These are phyloP conservation scores for Raphanus raphanistrum DNA, from an alignment of 345 rosid genomes.

Conservation along the genomic window DNA sequence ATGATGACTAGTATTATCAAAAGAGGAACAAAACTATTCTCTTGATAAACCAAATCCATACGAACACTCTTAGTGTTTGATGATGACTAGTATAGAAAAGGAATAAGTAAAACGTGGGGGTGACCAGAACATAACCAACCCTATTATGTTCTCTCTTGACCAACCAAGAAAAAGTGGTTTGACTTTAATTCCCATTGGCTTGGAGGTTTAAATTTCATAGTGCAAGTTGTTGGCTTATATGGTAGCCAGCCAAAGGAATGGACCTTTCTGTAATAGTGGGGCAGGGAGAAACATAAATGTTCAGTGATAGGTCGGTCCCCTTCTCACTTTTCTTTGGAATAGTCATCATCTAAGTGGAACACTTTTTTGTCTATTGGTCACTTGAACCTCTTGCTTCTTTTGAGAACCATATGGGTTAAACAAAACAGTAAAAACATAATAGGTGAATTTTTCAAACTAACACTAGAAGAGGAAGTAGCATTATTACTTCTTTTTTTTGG, in stretches of 20 bases:
- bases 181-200: constrained; percentile 39
- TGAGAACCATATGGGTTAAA: constrained; percentile 10
- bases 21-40: constrained; percentile 1
- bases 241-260: constrained; percentile 34
- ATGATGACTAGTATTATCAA: neutral
- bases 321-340: constrained; percentile 21
- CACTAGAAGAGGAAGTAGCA: constrained; percentile 27
- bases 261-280: constrained; percentile 15
- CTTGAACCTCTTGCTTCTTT: constrained; percentile 11
- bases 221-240: constrained; percentile 34
- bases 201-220: constrained; percentile 25
- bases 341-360: constrained; percentile 35
- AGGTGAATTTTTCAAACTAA: neutral
- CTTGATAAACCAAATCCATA: constrained; percentile 15
- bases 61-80: constrained; percentile 13
- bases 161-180: constrained; percentile 14
- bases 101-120: neutral
- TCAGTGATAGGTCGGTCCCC: constrained; percentile 31
- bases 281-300: constrained; percentile 20
- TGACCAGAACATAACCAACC: constrained; percentile 13
- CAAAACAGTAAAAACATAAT: constrained; percentile 19
- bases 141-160: constrained; percentile 29
- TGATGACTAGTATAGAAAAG: constrained; percentile 19
- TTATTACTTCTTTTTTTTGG: neutral
- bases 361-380: constrained; percentile 36